Base-by-base conservation (phyloP, 2,329 filamentous ascomycete genomes). In the Fusarium begoniae region DNA sequence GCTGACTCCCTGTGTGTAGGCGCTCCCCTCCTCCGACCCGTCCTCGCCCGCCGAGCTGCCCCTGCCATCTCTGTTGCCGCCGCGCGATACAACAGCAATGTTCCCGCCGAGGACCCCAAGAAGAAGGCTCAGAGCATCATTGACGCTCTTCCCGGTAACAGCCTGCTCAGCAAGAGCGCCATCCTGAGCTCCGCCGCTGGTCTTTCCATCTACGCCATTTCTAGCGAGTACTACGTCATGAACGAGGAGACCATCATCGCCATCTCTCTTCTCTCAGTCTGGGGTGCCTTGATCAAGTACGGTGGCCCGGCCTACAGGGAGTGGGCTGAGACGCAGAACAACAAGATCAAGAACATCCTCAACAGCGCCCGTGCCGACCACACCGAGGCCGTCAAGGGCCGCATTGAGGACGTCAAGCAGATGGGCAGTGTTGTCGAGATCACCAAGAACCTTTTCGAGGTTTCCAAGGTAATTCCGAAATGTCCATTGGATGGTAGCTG, bases 161-260 rank as follows among this genome's bases (percentile, higher is more conserved):
- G 90, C 82, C 88, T 98, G 76, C 87, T 97, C 83, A 97, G 94
- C 85, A 99, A 99, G 92, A 95, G 94, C 79, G 96, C 96, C 81
- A 96, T 98, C 83, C 93, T 99, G 81, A 98, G 96, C 82, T 95
- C 94, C 80, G 92, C 93, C 76, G 94, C 96, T 81, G 96, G 93
- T 87, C 86, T 97, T 80, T 95, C 94, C 81, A 90, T 97, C 84
- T 97, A 96, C 83, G 96, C 95, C 82, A 95, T 99, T 87, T 97
- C 94, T 92, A 99, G 97, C 88, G 96, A 99, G 91, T 95, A 98
- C 89, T 98, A 98, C 87, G 95, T 99, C 84, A 90, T 99, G 87
- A 99, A 99, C 88, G 96, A 99, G 90, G 96, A 99, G 89, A 93
- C 95, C 75, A 93, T 99, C 83, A 94, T 97, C 82, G 94, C 94